Conservation (phyloP, 306 rosid genomes). For the Medicago arabica region DNA sequence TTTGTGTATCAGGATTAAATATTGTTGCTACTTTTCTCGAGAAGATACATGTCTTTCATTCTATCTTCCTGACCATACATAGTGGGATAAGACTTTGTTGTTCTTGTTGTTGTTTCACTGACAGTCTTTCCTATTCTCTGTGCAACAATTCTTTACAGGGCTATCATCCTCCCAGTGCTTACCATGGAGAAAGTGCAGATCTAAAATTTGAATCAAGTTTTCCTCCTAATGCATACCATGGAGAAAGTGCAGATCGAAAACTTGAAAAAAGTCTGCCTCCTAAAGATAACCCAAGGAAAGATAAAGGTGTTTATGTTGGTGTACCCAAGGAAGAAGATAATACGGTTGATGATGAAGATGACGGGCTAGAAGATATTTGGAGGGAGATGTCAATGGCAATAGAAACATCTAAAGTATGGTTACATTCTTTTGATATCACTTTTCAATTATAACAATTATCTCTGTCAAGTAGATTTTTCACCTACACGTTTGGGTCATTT, state of each 20-base stretch:
- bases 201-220: too few relatives aligned
- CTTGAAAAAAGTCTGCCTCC: too few relatives aligned
- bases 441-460: conserved; percentile 21
- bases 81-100: neutral
- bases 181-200: conserved; percentile 42
- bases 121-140: conserved; percentile 36
- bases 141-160: conserved; percentile 47
- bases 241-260: too few relatives aligned
- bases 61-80: neutral
- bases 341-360: conserved; percentile 53
- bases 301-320: conserved; percentile 76
- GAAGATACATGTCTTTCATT: conserved; percentile 1
- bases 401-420: conserved; percentile 77
- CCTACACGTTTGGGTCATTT: neutral
- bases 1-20: conserved; percentile 7
- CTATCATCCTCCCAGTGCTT: conserved; percentile 42
- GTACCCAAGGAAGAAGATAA: conserved; percentile 55
- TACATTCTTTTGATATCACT: conserved; percentile 19
- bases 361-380: conserved; percentile 82
- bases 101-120: conserved; percentile 13
- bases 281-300: conserved; percentile 39
- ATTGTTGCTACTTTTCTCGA: conserved; percentile 21
- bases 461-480: conserved; percentile 4
- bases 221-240: too few relatives aligned
- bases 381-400: conserved; percentile 82